These are phyloP conservation scores for Phyllostachys edulis DNA, from an alignment of 176 grass and related monocot species.

Conservation along the genomic window DNA sequence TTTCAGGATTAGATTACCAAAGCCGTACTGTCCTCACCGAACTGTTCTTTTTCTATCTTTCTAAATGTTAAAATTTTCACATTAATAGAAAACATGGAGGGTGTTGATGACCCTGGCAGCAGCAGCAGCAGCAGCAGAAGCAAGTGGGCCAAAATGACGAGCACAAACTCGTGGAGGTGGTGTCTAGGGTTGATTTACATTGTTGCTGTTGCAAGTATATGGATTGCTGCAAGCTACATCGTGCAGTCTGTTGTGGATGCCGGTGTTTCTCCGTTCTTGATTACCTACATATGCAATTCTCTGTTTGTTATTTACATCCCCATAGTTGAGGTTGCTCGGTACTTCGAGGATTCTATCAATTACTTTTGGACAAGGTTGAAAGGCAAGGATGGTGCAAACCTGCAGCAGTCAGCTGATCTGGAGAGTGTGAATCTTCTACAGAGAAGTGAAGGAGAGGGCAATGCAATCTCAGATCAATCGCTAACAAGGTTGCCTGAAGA, in stretches of 20 bases:
- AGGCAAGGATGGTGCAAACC: conserved; percentile 35
- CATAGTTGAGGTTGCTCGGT: conserved; percentile 73
- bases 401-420: conserved; percentile 44
- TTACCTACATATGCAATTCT: conserved; percentile 96
- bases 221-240: conserved; percentile 98
- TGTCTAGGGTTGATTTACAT: conserved; percentile 86
- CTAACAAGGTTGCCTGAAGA: conserved; percentile 14
- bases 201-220: conserved; percentile 75
- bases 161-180: conserved; percentile 66
- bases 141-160: conserved; percentile 21
- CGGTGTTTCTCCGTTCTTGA: conserved; percentile 92
- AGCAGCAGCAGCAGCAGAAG: neutral
- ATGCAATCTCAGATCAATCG: conserved; percentile 14
- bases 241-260: conserved; percentile 95
- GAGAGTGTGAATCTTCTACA: conserved; percentile 94
- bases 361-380: conserved; percentile 57
- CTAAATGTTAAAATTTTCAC: neutral
- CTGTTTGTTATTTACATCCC: conserved; percentile 93
- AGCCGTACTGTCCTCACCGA: neutral
- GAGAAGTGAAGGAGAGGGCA: conserved; percentile 37
- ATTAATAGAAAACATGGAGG: conserved; percentile 28
- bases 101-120: neutral
- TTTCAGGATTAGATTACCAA: neutral
- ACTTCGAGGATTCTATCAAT: conserved; percentile 78
- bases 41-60: neutral